Conservation (phyloP, 2,329 filamentous ascomycete genomes). For the Pseudocercospora crystallina region DNA sequence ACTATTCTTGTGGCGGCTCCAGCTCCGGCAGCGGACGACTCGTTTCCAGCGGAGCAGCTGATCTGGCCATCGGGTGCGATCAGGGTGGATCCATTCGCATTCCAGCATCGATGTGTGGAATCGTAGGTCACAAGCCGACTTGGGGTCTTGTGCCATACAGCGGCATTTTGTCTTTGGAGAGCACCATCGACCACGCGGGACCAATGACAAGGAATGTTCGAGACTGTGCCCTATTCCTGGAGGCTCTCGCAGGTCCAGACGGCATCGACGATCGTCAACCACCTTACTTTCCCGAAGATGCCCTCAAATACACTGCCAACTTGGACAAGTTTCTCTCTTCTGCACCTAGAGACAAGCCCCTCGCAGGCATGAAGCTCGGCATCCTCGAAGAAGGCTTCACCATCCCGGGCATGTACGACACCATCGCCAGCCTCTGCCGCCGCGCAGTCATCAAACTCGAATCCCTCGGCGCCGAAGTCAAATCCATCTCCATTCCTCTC, state of each 20-base stretch:
- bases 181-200: slow-evolving; percentile 46
- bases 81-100: slow-evolving; percentile 37
- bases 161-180: slow-evolving; percentile 44
- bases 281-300: slow-evolving; percentile 30
- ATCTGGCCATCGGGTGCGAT: slow-evolving; percentile 40
- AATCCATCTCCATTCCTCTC: slow-evolving; percentile 46
- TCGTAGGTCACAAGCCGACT: slow-evolving; percentile 46
- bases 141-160: slow-evolving; percentile 53
- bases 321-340: slow-evolving; percentile 24
- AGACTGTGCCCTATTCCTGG: slow-evolving; percentile 46
- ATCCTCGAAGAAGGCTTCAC: slow-evolving; percentile 46
- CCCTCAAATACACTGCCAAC: slow-evolving; percentile 30
- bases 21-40: slow-evolving; percentile 46
- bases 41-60: slow-evolving; percentile 41
- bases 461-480: slow-evolving; percentile 43
- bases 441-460: slow-evolving; percentile 38
- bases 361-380: slow-evolving; percentile 42
- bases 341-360: slow-evolving; percentile 1
- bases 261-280: slow-evolving; percentile 44
- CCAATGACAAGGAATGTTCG: slow-evolving; percentile 47
- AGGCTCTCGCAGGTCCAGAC: slow-evolving; percentile 51
- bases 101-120: slow-evolving; percentile 39
- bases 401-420: slow-evolving; percentile 36
- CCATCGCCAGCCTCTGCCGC: slow-evolving; percentile 39
- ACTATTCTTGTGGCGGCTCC: slow-evolving; percentile 48